Conservation (phyloP, 495 filamentous ascomycete genomes). For the Aspergillus olivimuriae region DNA sequence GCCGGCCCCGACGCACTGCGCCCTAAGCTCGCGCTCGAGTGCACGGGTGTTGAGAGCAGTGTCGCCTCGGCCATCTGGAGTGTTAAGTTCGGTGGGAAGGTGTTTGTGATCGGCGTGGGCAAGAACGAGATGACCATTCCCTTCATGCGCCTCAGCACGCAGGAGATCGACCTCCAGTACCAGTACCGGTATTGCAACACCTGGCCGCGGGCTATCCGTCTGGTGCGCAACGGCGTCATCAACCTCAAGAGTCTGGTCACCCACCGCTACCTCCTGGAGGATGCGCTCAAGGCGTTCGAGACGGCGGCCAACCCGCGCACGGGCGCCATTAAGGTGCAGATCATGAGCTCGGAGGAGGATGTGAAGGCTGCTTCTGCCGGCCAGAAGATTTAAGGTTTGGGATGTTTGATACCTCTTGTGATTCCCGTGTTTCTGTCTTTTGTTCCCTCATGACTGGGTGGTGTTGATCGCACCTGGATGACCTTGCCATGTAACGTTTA, state of each 20-base stretch:
- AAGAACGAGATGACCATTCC: conserved; percentile 91
- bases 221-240: conserved; percentile 76
- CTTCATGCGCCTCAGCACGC: conserved; percentile 84
- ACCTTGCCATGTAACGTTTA: conserved; percentile 15
- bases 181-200: conserved; percentile 95
- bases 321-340: conserved; percentile 93
- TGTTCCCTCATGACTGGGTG: conserved; percentile 4
- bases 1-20: conserved; percentile 61
- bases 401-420: conserved; percentile 12
- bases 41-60: conserved; percentile 87
- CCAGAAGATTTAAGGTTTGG: conserved; percentile 21
- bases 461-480: conserved; percentile 6
- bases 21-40: conserved; percentile 75
- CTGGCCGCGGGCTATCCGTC: conserved; percentile 86
- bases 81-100: conserved; percentile 87
- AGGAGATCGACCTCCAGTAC: conserved; percentile 90
- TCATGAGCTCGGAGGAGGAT: conserved; percentile 49
- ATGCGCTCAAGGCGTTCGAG: conserved; percentile 83
- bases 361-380: conserved; percentile 37
- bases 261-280: conserved; percentile 77
- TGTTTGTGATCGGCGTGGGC: conserved; percentile 88
- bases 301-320: conserved; percentile 81
- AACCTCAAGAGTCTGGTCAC: conserved; percentile 77
- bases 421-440: conserved; percentile 3
- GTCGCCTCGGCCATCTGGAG: conserved; percentile 80